Conservation (phyloP, 345 rosid species). For the Conringia planisiliqua region DNA sequence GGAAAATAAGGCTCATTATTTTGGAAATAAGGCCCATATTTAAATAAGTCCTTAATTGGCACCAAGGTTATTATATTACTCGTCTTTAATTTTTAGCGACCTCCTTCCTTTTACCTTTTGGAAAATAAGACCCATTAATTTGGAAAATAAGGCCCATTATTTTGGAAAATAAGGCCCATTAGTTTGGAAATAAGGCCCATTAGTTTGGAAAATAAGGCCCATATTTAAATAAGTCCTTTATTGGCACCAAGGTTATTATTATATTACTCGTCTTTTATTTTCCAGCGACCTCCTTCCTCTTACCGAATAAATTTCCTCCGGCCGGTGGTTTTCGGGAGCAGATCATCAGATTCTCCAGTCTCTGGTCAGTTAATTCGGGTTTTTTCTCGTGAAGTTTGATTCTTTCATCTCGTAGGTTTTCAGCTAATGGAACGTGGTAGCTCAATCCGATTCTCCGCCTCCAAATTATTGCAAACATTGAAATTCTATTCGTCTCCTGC, state of each 20-base stretch:
- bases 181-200: neutral
- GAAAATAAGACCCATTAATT: neutral
- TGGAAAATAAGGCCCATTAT: neutral
- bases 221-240: neutral
- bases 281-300: neutral
- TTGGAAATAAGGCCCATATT: too few relatives aligned
- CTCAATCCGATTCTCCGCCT: neutral
- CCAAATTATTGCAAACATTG: neutral
- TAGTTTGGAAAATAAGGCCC: too few relatives aligned
- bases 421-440: neutral
- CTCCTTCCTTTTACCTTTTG: too few relatives aligned
- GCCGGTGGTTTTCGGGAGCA: slow-evolving; percentile 20
- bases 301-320: slow-evolving; percentile 14
- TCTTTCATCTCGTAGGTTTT: neutral
- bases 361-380: slow-evolving; percentile 13
- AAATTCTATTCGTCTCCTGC: neutral
- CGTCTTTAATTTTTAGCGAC: too few relatives aligned
- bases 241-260: neutral
- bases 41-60: too few relatives aligned
- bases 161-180: neutral
- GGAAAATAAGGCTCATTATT: too few relatives aligned
- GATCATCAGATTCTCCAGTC: slow-evolving; percentile 24
- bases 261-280: neutral
- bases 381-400: neutral
- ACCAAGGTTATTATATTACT: too few relatives aligned